Percentiles rank a stretch among this genome's conserved stretches.
Evolutionary conservation across 306 rosid genomes (phyloP).

Genomic region (Senna tora): DNA sequence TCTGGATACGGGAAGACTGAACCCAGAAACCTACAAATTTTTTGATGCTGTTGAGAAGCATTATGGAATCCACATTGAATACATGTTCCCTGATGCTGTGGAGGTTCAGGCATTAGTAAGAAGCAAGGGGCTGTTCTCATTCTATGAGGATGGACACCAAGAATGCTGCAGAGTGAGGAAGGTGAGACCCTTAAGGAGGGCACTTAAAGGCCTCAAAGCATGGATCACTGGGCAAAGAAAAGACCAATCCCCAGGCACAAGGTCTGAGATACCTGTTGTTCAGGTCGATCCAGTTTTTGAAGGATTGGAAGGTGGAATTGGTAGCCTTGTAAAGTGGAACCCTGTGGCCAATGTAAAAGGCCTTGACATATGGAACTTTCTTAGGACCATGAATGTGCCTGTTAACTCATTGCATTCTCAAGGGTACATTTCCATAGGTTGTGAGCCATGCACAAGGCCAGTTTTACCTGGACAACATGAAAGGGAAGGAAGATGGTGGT

Average conservation of each 20-base stretch:
- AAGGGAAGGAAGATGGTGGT: slow-evolving; percentile 98
- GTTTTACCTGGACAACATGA: slow-evolving; percentile 94
- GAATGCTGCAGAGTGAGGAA: slow-evolving; percentile 96
- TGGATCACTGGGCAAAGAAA: slow-evolving; percentile 96
- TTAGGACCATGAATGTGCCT: slow-evolving; percentile 80
- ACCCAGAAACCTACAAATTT: slow-evolving; percentile 80
- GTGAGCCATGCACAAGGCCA: slow-evolving; percentile 94
- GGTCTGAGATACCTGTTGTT: slow-evolving; percentile 83
- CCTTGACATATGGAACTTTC: slow-evolving; percentile 73
- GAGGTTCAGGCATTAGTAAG: slow-evolving; percentile 93
- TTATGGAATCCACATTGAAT: slow-evolving; percentile 84
- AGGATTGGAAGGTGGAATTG: slow-evolving; percentile 83
- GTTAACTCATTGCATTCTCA: slow-evolving; percentile 79
- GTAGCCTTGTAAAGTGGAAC: slow-evolving; percentile 92
- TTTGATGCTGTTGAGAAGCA: slow-evolving; percentile 85
- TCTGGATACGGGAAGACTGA: slow-evolving; percentile 90
- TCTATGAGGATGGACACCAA: slow-evolving; percentile 98
- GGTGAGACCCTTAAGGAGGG: slow-evolving; percentile 89
- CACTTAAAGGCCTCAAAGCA: slow-evolving; percentile 81
- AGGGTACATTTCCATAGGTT: slow-evolving; percentile 85
- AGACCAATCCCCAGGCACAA: slow-evolving; percentile 91
- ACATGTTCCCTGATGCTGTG: slow-evolving; percentile 90
- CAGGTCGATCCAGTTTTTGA: slow-evolving; percentile 88
- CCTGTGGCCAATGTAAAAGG: slow-evolving; percentile 82
- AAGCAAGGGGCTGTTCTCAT: slow-evolving; percentile 88